A percentile compares a stretch with the other conserved stretches of the same genome.
These are phyloP conservation scores for Boletus smithii DNA, from an alignment of 1,284 basidiomycete species.

Conservation along the genomic window DNA sequence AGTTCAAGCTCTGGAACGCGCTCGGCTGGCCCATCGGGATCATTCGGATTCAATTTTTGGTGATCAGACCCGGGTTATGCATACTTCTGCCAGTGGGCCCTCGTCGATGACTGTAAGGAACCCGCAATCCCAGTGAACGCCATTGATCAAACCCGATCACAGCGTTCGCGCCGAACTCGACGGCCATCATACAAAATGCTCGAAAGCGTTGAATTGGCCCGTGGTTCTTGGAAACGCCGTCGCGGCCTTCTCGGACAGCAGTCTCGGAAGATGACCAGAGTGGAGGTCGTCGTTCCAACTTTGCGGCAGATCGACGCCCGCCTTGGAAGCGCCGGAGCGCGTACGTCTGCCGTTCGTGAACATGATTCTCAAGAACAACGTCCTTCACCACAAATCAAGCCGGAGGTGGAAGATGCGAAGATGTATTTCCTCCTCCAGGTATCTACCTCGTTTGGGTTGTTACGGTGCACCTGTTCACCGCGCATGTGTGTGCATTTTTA, in stretches of 20 bases:
- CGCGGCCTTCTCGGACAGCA: slow-evolving; percentile 6
- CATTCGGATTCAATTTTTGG: too few species aligned
- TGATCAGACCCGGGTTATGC: too few species aligned
- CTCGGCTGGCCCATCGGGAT: too few species aligned
- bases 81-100: too few species aligned
- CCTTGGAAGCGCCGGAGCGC: neutral
- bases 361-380: slow-evolving; percentile 1
- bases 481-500: neutral
- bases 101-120: neutral
- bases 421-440: slow-evolving; percentile 5
- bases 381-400: slow-evolving; percentile 5
- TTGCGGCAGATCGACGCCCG: slow-evolving; percentile 5
- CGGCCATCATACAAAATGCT: slow-evolving; percentile 10
- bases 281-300: slow-evolving; percentile 13
- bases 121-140: neutral
- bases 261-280: slow-evolving; percentile 3
- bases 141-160: neutral
- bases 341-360: too few species aligned
- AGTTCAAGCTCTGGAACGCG: too few species aligned
- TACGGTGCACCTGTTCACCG: neutral
- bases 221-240: slow-evolving; percentile 4
- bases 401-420: slow-evolving; percentile 9
- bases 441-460: neutral
- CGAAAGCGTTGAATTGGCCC: neutral
- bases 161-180: slow-evolving; percentile 4